Conservation (phyloP, 2,329 filamentous ascomycete genomes). For the Camptophora hylomeconis region DNA sequence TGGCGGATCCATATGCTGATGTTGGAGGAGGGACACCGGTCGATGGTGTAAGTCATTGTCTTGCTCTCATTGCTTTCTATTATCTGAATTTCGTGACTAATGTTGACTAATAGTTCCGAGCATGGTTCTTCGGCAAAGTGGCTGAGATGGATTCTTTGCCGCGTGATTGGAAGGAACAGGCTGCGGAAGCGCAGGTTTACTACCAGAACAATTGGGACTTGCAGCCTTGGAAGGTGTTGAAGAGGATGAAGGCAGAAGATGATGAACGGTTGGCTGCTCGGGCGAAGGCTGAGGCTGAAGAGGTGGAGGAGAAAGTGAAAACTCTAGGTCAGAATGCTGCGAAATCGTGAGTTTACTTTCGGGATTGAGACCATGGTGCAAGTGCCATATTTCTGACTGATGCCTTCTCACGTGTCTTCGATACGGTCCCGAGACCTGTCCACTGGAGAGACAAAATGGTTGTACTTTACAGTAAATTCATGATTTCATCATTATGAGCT, state of each 20-base stretch:
- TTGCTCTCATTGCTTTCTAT: background rate
- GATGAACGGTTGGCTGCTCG: conserved; percentile 12
- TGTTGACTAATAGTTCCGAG: conserved; percentile 7
- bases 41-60: conserved; percentile 9
- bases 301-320: conserved; percentile 11
- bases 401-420: background rate
- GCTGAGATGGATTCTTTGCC: conserved; percentile 6
- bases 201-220: too few relatives aligned
- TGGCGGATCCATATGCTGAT: conserved; percentile 13
- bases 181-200: background rate
- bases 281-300: conserved; percentile 9
- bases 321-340: conserved; percentile 8
- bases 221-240: too few relatives aligned
- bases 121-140: conserved; percentile 14
- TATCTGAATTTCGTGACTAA: background rate
- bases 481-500: conserved; percentile 2
- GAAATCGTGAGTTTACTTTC: too few relatives aligned
- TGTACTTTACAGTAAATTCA: conserved; percentile 2
- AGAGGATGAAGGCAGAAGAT: too few relatives aligned
- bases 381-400: conserved; percentile 1
- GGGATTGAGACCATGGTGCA: too few relatives aligned
- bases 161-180: too few relatives aligned
- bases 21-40: conserved; percentile 13
- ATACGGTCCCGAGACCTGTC: too few relatives aligned
- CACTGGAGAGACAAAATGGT: background rate